phyloP scores from a whole-genome alignment of 768 basidiomycete species.

The Tephrocybe sp. region DNA sequence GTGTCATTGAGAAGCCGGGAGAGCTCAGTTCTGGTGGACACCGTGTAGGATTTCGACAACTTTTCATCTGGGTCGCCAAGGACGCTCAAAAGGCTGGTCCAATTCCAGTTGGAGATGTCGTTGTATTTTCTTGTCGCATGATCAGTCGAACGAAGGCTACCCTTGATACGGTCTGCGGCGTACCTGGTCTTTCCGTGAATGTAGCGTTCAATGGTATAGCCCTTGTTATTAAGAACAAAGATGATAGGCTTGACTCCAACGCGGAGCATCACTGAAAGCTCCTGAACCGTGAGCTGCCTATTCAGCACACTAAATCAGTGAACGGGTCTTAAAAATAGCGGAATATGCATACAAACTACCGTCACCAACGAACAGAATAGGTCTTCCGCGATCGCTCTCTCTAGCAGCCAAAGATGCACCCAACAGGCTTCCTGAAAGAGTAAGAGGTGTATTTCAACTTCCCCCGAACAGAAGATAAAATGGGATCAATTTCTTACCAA shows the following conservation, averaged over 20 bases:
- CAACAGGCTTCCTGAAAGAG: constrained; percentile 59
- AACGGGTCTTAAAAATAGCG: not conserved
- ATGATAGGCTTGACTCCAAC: constrained; percentile 75
- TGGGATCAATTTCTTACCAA: constrained; percentile 42
- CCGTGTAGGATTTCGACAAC: constrained; percentile 59
- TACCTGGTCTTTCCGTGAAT: constrained; percentile 62
- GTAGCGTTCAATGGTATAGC: constrained; percentile 86
- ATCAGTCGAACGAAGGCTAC: not conserved
- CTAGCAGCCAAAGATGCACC: constrained; percentile 80
- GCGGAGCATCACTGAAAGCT: constrained; percentile 80
- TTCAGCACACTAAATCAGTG: not conserved
- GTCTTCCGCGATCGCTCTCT: constrained; percentile 59
- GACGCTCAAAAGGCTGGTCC: constrained; percentile 59
- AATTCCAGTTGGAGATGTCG: constrained; percentile 81
- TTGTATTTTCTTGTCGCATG: constrained; percentile 65
- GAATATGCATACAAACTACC: constrained; percentile 62
- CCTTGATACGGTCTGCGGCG: constrained; percentile 9
- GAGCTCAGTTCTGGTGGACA: constrained; percentile 66
- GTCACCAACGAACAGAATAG: constrained; percentile 84
- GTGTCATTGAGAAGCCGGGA: constrained; percentile 60
- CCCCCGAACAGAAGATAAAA: too few species aligned
- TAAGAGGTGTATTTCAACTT: too few species aligned
- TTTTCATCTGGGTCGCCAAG: constrained; percentile 53
- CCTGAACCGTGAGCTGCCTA: constrained; percentile 79
- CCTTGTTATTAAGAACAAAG: constrained; percentile 77